Evolutionary conservation across 2,329 filamentous ascomycete species (phyloP).

Genomic region (Talaromyces rugulosus): DNA sequence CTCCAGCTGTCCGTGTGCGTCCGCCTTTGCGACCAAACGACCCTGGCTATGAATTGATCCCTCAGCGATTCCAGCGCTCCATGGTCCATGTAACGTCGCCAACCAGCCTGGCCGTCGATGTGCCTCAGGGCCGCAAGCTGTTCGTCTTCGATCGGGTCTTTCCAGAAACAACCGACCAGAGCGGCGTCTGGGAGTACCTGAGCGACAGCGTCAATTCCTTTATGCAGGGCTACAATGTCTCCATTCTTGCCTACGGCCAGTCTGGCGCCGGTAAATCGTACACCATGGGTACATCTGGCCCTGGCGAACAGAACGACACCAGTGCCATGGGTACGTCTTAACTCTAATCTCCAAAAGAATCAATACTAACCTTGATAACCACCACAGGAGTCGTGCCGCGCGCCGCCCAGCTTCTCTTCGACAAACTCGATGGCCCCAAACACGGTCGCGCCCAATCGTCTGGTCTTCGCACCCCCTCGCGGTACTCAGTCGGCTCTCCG

Average conservation of each 20-base stretch:
- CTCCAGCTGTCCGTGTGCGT: constrained; percentile 86
- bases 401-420: constrained; percentile 80
- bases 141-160: constrained; percentile 98
- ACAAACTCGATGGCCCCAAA: constrained; percentile 67
- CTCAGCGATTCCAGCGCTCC: constrained; percentile 87
- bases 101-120: constrained; percentile 83
- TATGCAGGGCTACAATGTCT: constrained; percentile 96
- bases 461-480: constrained; percentile 72
- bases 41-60: constrained; percentile 90
- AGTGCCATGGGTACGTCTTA: constrained; percentile 70
- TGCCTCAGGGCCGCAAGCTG: constrained; percentile 85
- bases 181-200: constrained; percentile 91
- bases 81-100: constrained; percentile 86
- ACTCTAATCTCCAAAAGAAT: background rate
- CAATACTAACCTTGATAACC: background rate
- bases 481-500: constrained; percentile 65
- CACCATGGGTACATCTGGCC: constrained; percentile 95
- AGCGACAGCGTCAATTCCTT: constrained; percentile 87
- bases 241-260: constrained; percentile 92
- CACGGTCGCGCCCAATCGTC: constrained; percentile 64
- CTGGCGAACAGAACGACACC: constrained; percentile 66
- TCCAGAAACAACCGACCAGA: constrained; percentile 73
- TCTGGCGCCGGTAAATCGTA: constrained; percentile 97
- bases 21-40: constrained; percentile 78
- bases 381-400: constrained; percentile 83